A percentile compares a stretch with the other conserved stretches of the same genome.
Conservation (phyloP, 805 yeast genomes). For the Barnettozyma californica region DNA sequence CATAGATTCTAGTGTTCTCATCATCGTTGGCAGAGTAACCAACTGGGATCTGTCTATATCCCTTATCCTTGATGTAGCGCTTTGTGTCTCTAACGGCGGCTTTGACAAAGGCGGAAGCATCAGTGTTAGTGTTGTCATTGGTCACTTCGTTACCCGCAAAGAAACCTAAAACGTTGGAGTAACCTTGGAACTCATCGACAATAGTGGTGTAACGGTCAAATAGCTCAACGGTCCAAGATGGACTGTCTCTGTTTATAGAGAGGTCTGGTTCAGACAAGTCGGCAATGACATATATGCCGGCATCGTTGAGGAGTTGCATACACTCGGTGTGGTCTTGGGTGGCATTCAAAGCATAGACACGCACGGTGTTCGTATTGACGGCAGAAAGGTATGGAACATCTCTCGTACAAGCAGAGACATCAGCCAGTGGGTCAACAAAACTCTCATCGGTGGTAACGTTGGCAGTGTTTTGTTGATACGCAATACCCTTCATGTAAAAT, state of each 20-base stretch:
- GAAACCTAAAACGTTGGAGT: constrained; percentile 73
- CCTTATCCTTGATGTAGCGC: constrained; percentile 52
- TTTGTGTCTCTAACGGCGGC: constrained; percentile 80
- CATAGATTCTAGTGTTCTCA: constrained; percentile 52
- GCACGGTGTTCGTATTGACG: constrained; percentile 60
- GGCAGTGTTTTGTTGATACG: constrained; percentile 68
- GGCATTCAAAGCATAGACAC: constrained; percentile 73
- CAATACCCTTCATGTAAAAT: constrained; percentile 72
- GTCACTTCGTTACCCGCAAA: constrained; percentile 86
- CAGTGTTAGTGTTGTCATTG: constrained; percentile 59
- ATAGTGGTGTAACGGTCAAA: constrained; percentile 64
- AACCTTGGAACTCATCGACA: constrained; percentile 62
- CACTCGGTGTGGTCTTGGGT: constrained; percentile 60
- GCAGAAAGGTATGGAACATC: constrained; percentile 66
- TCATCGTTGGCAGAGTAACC: constrained; percentile 85
- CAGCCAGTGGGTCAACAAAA: constrained; percentile 69
- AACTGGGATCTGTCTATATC: constrained; percentile 68
- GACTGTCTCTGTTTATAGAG: constrained; percentile 57
- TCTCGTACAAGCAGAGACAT: constrained; percentile 54
- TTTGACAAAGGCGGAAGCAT: constrained; percentile 75
- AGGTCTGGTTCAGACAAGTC: constrained; percentile 65
- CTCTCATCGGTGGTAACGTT: constrained; percentile 38
- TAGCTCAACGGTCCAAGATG: constrained; percentile 59
- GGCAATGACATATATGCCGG: constrained; percentile 77
- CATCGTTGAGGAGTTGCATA: constrained; percentile 60